Base-by-base conservation (phyloP, 192 early-diverging fungal species). In the Phlyctochytrium bullatum region DNA sequence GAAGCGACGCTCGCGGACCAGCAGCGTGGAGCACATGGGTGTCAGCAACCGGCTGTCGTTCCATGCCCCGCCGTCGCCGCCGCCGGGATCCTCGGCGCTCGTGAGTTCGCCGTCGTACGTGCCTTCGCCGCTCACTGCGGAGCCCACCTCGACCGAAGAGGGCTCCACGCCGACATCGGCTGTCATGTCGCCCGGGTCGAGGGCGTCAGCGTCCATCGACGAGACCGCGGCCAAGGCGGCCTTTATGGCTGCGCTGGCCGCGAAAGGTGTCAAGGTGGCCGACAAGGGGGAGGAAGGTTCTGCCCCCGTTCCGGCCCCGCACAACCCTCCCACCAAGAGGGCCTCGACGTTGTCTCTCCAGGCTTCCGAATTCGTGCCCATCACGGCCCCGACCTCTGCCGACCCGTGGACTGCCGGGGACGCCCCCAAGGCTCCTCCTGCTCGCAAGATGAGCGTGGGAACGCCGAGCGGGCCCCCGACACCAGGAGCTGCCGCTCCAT, bases 1-100 rank as follows among this genome's bases (percentile, higher is more conserved):
- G 65, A 77, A 77, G 75, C 53, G 79, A 28, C 36, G 78, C 30
- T 58, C 36, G 33, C 50, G 65, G 12, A 31, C 54, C 6, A 57
- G 54, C 54, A 57, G 54, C 54, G 16, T 57, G 16, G 54, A 57
- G 20, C 20, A 28, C 12, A 57, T 25, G 54, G 40, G n/a, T 64
- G 62, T 53, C 36, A 63, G 54, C 61, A 54, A 12, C 36, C 62
- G 6, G 70, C 64, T 10, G 36, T 54, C 27, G 29, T 72, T 60
- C 70, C 54, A 0, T 23, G 64, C 34, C 64, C 70, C 34, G 36
- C 54, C 1, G 27, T 57, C 54, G 25, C 54, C 54, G 54, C 54
- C 54, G 6, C 25, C 54, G 10, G 10, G 12, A 28, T 20, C 20
- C 14, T 6, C 12, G 6, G 27, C 12, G 4, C 27, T 57, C 27